Evolutionary conservation across 2,329 filamentous ascomycete species (phyloP).

Genomic region (Arthrobotrys sphaeroides): DNA sequence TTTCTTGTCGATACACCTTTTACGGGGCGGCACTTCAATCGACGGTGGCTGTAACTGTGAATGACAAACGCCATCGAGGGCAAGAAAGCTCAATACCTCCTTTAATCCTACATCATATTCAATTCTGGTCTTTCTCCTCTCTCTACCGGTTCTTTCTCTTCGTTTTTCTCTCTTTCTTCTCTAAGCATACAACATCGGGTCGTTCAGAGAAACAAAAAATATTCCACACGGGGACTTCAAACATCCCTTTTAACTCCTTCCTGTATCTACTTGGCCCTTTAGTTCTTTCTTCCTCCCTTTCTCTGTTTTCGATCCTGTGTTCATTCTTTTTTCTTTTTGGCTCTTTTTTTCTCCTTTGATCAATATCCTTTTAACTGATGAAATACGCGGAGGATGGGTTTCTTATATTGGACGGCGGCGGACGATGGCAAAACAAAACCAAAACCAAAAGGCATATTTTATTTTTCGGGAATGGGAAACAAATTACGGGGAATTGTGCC

Average conservation of each 20-base stretch:
- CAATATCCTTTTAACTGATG: constrained; percentile 23
- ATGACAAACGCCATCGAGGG: background rate
- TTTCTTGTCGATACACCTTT: constrained; percentile 52
- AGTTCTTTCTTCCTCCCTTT: constrained; percentile 6
- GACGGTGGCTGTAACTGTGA: constrained; percentile 4
- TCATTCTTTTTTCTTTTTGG: constrained; percentile 26
- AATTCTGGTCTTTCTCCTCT: background rate
- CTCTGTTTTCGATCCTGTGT: constrained; percentile 17
- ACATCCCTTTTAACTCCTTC: constrained; percentile 32
- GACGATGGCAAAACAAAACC: constrained; percentile 16
- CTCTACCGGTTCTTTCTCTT: background rate
- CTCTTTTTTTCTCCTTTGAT: constrained; percentile 25
- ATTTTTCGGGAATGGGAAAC: background rate
- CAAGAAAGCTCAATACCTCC: constrained; percentile 11
- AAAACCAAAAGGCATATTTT: constrained; percentile 38
- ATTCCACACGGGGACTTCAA: background rate
- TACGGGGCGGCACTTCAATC: constrained; percentile 4
- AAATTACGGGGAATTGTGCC: constrained; percentile 10
- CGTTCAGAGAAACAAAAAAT: background rate
- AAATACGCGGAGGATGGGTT: constrained; percentile 1
- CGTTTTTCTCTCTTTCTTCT: background rate
- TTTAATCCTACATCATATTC: constrained; percentile 11
- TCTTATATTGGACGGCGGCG: constrained; percentile 7
- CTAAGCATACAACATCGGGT: background rate
- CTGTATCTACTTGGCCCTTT: constrained; percentile 50